Conservation (phyloP, 2,329 filamentous ascomycete species). For the Cytospora chrysosperma region DNA sequence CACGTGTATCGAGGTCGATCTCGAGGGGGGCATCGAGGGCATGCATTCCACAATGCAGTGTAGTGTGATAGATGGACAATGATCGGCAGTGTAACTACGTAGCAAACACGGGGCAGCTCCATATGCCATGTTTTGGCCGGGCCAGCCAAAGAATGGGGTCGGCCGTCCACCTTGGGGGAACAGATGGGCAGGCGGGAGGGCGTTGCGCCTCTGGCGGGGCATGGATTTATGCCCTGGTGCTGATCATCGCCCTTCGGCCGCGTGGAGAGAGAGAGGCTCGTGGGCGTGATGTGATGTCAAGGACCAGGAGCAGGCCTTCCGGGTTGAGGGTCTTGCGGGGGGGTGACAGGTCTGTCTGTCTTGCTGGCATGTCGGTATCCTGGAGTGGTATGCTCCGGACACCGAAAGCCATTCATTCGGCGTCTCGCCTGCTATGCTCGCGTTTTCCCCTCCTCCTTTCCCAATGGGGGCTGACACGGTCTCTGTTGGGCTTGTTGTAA, state of each 20-base stretch:
- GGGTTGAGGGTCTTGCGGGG: no score
- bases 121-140: neutral
- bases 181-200: neutral
- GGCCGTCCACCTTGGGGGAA: neutral
- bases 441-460: neutral
- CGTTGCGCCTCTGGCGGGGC: no score
- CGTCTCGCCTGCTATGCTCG: no score
- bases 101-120: neutral
- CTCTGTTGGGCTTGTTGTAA: neutral
- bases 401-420: no score
- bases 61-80: neutral
- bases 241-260: no score
- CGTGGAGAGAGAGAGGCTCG: no score
- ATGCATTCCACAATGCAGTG: neutral
- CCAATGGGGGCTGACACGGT: neutral
- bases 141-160: neutral
- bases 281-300: no score
- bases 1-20: neutral
- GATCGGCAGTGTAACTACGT: neutral
- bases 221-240: no score
- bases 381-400: no score
- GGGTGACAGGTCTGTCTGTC: no score
- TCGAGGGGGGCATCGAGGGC: neutral
- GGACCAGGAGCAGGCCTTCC: no score
- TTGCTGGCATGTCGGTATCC: no score